Evolutionary conservation across 495 filamentous ascomycete species (phyloP), one percentile per base, ranked within the genome.

Genomic region (Sordaria brevicollis): DNA sequence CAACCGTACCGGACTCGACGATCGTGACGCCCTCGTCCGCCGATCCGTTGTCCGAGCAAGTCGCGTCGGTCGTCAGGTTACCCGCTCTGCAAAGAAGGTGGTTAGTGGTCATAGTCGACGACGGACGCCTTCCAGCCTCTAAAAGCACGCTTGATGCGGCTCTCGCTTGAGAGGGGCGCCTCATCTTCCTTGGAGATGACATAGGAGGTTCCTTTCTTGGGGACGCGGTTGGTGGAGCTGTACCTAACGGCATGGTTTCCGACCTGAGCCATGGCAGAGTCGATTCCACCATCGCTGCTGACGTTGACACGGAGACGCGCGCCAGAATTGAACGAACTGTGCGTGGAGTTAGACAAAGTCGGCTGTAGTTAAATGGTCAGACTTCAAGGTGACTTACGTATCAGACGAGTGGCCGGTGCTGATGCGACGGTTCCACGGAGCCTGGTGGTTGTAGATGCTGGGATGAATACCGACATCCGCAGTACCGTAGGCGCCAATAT

Each of bases 401-500:
- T 78, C 70, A 65, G 70, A n/a, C 37, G 73, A 72, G 67, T 68
- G 66, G 35, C 76, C 80, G 17, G 41, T n/a, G 35, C 33, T 34
- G 35, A 65, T 17, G 17, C 74, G 77, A 35, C 77, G 75, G 71
- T 76, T 79, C 79, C 78, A 78, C 36, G 76, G 70, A 33, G 76
- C 69, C 62, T 78, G 76, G 43, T 74, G 76, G 49, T 31, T 62
- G 71, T 82, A 82, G 67, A 82, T 79, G 70, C 77, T 74, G 15
- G 85, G 83, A 66, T 79, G 80, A 68, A 85, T 79, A 17, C 84
- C 81, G 25, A 86, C 85, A 74, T 84, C 81, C 65, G 83, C 74
- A 65, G 83, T 84, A 70, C 86, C 86, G 74, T 87, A 88, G 38
- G 86, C 86, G 35, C 85, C 83, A 71, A 86, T 85, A 73, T 97